phyloP scores from a whole-genome alignment of 768 basidiomycete genomes.

The Amanita inopinata region DNA sequence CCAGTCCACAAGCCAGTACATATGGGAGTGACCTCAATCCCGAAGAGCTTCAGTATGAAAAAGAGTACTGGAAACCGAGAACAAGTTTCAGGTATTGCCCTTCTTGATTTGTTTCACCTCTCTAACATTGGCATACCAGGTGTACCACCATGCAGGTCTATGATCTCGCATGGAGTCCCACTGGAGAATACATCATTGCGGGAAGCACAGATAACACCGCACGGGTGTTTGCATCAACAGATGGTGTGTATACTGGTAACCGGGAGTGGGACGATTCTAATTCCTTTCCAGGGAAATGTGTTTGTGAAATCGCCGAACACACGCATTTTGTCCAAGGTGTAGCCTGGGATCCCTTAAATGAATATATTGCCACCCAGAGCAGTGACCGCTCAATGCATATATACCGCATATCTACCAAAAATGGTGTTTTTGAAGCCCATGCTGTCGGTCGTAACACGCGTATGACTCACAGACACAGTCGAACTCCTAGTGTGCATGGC shows the following conservation, averaged over 20 bases:
- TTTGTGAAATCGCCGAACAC: constrained; percentile 89
- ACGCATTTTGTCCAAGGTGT: constrained; percentile 97
- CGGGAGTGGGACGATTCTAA: neutral
- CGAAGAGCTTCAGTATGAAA: constrained; percentile 82
- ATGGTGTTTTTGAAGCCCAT: constrained; percentile 81
- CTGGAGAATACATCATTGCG: constrained; percentile 89
- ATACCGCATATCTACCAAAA: constrained; percentile 71
- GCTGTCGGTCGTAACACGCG: constrained; percentile 84
- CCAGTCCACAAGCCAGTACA: constrained; percentile 54
- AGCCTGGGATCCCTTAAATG: constrained; percentile 96
- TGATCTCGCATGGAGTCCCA: constrained; percentile 95
- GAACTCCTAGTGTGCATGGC: constrained; percentile 54
- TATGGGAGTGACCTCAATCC: constrained; percentile 77
- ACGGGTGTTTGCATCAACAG: constrained; percentile 64
- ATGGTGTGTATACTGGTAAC: constrained; percentile 37
- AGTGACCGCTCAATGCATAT: constrained; percentile 96
- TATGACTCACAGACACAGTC: constrained; percentile 59
- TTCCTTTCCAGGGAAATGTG: constrained; percentile 55
- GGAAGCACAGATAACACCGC: constrained; percentile 97
- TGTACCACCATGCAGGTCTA: constrained; percentile 95
- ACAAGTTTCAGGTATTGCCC: constrained; percentile 63
- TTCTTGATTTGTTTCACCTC: neutral
- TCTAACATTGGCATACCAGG: constrained; percentile 27
- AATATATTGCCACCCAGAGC: constrained; percentile 96
- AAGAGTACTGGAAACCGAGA: constrained; percentile 90